Evolutionary conservation across 2,329 filamentous ascomycete species (phyloP).

Genomic region (Colletotrichum viniferum): DNA sequence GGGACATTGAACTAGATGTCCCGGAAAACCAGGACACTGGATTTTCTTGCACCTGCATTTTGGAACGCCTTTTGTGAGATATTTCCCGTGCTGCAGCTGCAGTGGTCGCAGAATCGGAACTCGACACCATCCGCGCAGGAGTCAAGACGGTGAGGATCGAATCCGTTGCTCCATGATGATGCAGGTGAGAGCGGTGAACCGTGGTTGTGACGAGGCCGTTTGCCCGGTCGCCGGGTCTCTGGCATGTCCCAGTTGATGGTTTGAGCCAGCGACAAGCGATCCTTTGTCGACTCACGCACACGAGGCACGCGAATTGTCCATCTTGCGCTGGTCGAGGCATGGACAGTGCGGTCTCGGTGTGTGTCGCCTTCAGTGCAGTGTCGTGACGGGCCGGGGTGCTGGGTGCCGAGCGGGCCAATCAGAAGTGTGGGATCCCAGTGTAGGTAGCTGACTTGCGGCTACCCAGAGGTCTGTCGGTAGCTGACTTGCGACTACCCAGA

Average conservation of each 20-base stretch:
- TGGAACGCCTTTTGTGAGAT: neutral
- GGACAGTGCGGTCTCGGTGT: neutral
- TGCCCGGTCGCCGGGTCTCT: neutral
- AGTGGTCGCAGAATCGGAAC: no score
- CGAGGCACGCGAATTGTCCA: neutral
- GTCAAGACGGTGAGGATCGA: no score
- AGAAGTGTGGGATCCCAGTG: neutral
- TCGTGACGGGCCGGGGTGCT: neutral
- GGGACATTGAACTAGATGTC: neutral
- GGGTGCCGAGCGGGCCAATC: neutral
- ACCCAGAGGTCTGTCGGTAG: neutral
- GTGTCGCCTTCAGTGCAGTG: neutral
- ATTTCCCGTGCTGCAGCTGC: neutral
- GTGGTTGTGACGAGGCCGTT: neutral
- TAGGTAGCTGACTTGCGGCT: neutral
- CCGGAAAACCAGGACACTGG: neutral
- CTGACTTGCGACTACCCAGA: neutral
- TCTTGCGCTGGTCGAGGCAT: neutral
- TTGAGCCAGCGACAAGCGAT: neutral
- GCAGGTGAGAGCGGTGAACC: neutral
- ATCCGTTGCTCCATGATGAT: no score
- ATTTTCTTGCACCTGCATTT: neutral
- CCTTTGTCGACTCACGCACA: neutral
- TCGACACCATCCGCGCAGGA: no score
- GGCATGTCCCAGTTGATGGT: neutral